Evolutionary conservation across 345 rosid species (phyloP).

Genomic region (Camelina neglecta): DNA sequence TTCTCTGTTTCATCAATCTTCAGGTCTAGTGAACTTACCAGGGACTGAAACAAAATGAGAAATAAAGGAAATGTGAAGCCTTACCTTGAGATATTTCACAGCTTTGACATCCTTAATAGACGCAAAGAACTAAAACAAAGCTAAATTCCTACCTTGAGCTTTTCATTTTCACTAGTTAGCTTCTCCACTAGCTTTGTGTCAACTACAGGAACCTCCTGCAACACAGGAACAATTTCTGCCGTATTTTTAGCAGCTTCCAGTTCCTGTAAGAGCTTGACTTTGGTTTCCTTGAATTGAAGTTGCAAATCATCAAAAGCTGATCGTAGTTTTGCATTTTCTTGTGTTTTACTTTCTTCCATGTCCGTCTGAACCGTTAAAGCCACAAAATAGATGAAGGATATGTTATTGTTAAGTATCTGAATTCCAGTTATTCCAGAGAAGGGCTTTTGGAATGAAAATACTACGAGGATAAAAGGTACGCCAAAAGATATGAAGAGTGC

Average conservation of each 20-base stretch:
- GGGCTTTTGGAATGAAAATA: constrained; percentile 5
- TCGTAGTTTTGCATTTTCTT: constrained; percentile 82
- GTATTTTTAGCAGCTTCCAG: constrained; percentile 68
- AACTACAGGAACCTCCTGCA: constrained; percentile 85
- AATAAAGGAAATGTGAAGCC: constrained; percentile 24
- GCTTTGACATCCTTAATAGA: constrained; percentile 26
- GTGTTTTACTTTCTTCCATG: constrained; percentile 86
- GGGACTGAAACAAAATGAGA: constrained; percentile 55
- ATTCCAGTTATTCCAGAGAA: constrained; percentile 7
- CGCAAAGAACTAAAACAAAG: not conserved
- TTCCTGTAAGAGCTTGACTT: constrained; percentile 69
- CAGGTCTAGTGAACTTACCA: constrained; percentile 79
- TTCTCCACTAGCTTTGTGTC: constrained; percentile 73
- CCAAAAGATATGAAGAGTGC: constrained; percentile 3
- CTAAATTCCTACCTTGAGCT: constrained; percentile 64
- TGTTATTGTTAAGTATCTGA: not conserved
- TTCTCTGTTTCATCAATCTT: constrained; percentile 85
- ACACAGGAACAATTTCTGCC: constrained; percentile 67
- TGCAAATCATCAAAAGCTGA: constrained; percentile 76
- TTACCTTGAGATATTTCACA: constrained; percentile 27
- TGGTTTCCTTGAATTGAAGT: constrained; percentile 75
- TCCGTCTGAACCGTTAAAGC: constrained; percentile 61
- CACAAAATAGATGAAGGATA: constrained; percentile 11
- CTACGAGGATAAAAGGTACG: not conserved
- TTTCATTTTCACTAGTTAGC: constrained; percentile 80